phyloP scores from a whole-genome alignment of 495 filamentous ascomycete genomes.

The Podospora bellae-mahoneyi region DNA sequence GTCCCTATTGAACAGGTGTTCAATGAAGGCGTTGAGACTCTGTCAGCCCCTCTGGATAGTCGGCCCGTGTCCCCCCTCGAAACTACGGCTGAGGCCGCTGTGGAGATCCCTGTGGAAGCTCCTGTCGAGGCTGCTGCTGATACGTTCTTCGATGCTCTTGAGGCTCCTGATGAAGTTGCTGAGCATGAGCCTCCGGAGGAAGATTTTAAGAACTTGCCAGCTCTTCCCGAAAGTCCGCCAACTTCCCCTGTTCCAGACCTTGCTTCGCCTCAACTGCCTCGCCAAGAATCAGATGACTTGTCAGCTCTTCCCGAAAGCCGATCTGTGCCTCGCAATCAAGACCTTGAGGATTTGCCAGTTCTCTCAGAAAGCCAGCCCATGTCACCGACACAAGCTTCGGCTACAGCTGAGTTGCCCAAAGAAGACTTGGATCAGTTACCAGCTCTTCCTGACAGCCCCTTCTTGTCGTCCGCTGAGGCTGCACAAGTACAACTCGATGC shows the following conservation, averaged over 20 bases:
- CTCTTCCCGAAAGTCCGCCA: slow-evolving; percentile 8
- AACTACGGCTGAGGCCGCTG: background rate
- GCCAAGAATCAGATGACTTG: background rate
- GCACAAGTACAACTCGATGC: background rate
- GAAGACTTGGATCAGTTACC: background rate
- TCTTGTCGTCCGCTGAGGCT: background rate
- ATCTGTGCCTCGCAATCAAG: background rate
- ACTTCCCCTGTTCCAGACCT: background rate
- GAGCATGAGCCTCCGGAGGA: background rate
- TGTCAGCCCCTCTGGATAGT: background rate
- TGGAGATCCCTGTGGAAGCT: background rate
- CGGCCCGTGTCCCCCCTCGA: background rate
- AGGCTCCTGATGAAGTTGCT: background rate
- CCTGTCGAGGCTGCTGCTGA: background rate
- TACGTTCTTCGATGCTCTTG: background rate
- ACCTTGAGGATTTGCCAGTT: slow-evolving; percentile 1
- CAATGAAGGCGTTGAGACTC: background rate
- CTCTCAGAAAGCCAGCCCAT: background rate
- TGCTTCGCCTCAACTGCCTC: background rate
- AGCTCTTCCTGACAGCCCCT: background rate
- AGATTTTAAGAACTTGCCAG: background rate
- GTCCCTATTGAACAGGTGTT: background rate
- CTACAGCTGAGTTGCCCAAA: background rate
- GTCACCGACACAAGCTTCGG: background rate
- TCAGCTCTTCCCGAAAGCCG: slow-evolving; percentile 5